These are phyloP conservation scores for Colletotrichum spinosum DNA, from an alignment of 2,329 filamentous ascomycete genomes.

Conservation along the genomic window DNA sequence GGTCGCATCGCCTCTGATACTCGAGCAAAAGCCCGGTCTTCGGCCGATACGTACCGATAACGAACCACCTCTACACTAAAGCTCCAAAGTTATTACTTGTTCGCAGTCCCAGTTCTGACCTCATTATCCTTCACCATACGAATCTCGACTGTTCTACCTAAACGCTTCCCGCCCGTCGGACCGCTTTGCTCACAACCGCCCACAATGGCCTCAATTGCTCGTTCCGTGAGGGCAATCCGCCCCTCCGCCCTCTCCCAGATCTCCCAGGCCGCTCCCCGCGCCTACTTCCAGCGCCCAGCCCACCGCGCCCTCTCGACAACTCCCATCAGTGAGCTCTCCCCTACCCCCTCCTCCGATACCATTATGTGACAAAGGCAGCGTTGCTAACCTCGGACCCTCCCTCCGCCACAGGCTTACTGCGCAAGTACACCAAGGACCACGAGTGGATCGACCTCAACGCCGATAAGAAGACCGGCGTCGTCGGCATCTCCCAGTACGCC, in stretches of 20 bases:
- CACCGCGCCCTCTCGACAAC: conserved; percentile 54
- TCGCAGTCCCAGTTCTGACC: conserved; percentile 31
- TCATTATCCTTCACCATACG: conserved; percentile 29
- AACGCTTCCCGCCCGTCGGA: conserved; percentile 22
- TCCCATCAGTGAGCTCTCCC: conserved; percentile 47
- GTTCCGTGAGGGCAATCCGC: conserved; percentile 63
- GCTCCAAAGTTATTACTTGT: conserved; percentile 20
- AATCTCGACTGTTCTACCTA: conserved; percentile 1
- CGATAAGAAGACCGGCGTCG: conserved; percentile 83
- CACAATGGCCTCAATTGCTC: conserved; percentile 72
- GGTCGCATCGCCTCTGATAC: neutral
- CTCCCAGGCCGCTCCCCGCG: conserved; percentile 47
- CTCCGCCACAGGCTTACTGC: conserved; percentile 65
- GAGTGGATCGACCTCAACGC: conserved; percentile 95
- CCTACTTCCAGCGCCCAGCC: conserved; percentile 56
- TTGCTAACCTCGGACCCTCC: conserved; percentile 22
- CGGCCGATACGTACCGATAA: conserved; percentile 30
- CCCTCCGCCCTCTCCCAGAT: conserved; percentile 58
- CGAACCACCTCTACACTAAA: conserved; percentile 16
- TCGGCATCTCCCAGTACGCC: conserved; percentile 92
- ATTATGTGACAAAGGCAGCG: neutral
- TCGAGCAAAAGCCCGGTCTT: conserved; percentile 14
- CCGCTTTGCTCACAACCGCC: conserved; percentile 31
- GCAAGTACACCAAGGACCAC: conserved; percentile 96
- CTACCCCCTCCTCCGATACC: conserved; percentile 13